Evolutionary conservation across 352 stramenopile species (phyloP).

Genomic region (Thalassiosira hispida): DNA sequence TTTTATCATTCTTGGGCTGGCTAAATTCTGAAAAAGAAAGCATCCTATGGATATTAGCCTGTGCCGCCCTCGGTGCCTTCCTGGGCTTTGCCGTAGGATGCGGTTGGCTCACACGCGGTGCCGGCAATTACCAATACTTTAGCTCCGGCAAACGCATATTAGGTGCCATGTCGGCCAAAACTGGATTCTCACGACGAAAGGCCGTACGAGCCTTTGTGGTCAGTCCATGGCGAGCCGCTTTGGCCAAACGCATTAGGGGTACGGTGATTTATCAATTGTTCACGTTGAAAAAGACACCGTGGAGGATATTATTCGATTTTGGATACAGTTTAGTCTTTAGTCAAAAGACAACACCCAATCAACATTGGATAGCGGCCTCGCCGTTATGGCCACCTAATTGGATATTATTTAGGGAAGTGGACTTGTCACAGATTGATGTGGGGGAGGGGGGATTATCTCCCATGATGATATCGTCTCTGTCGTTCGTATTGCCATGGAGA

Average conservation of each 20-base stretch:
- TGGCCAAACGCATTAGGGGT: conserved; percentile 56
- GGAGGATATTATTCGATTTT: conserved; percentile 14
- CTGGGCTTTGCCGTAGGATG: conserved; percentile 71
- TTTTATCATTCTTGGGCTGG: conserved; percentile 20
- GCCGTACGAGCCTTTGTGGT: conserved; percentile 28
- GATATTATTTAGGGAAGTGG: conserved; percentile 41
- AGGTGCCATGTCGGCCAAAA: conserved; percentile 12
- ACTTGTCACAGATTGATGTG: conserved; percentile 32
- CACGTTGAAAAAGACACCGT: conserved; percentile 35
- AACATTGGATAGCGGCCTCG: conserved; percentile 2
- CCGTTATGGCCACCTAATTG: conserved; percentile 54
- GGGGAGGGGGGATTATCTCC: conserved; percentile 32
- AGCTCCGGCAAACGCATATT: background rate
- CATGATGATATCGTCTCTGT: conserved; percentile 33
- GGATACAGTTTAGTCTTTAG: background rate
- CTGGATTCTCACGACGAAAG: background rate
- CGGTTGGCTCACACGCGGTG: conserved; percentile 61
- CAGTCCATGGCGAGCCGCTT: conserved; percentile 42
- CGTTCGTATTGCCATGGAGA: conserved; percentile 43
- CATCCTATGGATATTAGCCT: conserved; percentile 62
- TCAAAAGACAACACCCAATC: background rate
- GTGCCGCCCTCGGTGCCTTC: conserved; percentile 56
- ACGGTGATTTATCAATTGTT: conserved; percentile 48
- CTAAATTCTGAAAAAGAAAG: conserved; percentile 54
- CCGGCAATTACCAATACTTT: conserved; percentile 30